Conservation (phyloP, 192 early-diverging fungal species). For the Spizellomyces sp. region DNA sequence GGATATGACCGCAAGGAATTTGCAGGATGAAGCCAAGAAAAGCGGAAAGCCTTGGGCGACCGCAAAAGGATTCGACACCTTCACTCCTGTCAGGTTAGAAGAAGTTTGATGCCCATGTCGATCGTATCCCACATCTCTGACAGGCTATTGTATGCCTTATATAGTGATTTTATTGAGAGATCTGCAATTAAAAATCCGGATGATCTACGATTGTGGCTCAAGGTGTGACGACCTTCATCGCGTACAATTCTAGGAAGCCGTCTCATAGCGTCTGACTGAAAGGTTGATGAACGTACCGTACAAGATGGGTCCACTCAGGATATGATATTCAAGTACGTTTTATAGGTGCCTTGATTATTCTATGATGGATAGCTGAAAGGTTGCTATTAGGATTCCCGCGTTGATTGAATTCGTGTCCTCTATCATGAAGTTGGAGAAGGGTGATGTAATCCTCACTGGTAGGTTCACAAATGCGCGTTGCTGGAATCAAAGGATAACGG, state of each 20-base stretch:
- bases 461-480: slow-evolving; percentile 1
- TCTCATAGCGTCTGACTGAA: neutral
- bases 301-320: slow-evolving; percentile 87
- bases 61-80: slow-evolving; percentile 95
- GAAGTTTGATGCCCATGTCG: no score
- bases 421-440: slow-evolving; percentile 87
- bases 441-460: slow-evolving; percentile 90
- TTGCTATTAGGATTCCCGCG: slow-evolving; percentile 62
- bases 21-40: slow-evolving; percentile 85
- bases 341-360: neutral
- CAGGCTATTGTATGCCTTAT: neutral
- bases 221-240: slow-evolving; percentile 37
- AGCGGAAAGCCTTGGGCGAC: slow-evolving; percentile 85
- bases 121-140: no score
- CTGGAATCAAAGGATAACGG: neutral
- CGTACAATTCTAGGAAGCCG: neutral
- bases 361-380: neutral
- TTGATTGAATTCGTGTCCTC: slow-evolving; percentile 79
- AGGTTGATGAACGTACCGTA: slow-evolving; percentile 65
- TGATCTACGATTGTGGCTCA: slow-evolving; percentile 75
- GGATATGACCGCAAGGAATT: slow-evolving; percentile 90
- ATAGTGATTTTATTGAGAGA: slow-evolving; percentile 77
- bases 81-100: slow-evolving; percentile 78
- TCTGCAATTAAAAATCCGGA: slow-evolving; percentile 68
- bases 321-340: slow-evolving; percentile 86